Percentiles rank a stretch among this genome's conserved stretches.
phyloP scores from a whole-genome alignment of 2,329 filamentous ascomycete genomes.

The Fusarium circinatum region DNA sequence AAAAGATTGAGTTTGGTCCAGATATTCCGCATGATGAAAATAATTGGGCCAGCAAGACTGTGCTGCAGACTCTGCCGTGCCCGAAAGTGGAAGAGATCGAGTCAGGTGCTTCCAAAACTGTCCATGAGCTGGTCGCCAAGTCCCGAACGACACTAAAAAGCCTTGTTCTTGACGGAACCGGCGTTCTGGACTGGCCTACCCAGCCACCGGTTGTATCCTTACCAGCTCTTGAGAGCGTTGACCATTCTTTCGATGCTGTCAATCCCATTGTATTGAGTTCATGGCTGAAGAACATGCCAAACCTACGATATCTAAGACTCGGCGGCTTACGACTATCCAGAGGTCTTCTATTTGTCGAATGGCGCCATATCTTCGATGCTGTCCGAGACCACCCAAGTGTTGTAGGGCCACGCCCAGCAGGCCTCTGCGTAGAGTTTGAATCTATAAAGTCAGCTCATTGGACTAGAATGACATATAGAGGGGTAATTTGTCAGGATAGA shows the following conservation, averaged over 20 bases:
- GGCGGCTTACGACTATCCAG: fast-evolving
- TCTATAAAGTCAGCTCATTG: neutral
- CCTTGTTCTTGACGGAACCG: neutral
- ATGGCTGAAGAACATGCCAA: neutral
- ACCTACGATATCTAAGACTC: neutral
- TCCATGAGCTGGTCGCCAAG: neutral
- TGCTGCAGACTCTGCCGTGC: neutral
- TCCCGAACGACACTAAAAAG: neutral
- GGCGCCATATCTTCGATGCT: neutral
- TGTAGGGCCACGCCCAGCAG: neutral
- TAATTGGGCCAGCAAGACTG: neutral
- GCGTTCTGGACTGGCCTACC: neutral
- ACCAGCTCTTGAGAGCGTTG: neutral
- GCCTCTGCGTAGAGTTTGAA: neutral
- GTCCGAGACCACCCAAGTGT: neutral
- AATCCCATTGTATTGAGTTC: neutral
- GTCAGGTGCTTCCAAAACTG: neutral
- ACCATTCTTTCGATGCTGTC: neutral
- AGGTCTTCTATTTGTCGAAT: neutral
- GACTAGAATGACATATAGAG: neutral
- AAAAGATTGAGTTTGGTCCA: neutral
- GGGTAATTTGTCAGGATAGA: neutral
- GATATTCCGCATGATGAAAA: neutral
- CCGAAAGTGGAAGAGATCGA: neutral
- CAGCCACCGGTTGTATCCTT: fast-evolving